Base-by-base conservation (phyloP, 1,284 basidiomycete genomes). In the Tilletiopsis washingtonensis region DNA sequence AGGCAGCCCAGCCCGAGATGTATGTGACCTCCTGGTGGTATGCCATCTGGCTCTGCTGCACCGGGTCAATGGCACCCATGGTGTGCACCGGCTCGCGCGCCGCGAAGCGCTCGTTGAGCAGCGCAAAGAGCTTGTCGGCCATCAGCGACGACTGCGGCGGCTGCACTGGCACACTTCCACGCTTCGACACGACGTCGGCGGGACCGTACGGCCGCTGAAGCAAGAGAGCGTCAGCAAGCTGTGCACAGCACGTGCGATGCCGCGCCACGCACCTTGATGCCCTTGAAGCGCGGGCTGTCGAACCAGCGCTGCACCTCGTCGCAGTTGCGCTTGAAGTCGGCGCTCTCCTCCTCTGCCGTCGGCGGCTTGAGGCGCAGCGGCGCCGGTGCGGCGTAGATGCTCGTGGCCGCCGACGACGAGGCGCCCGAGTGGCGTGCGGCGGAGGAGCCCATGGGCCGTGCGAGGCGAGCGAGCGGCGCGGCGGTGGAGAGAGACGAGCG, bases 31-130 rank as follows among this genome's bases (percentile, higher is more conserved):
- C 89, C 69, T 94, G 88, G 75, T 91, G 82, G 66, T 81, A 81
- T 6, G 91, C 94, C 91, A 97, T 96, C 75, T 99, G 93, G 0
- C 90, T 89, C 84, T 91, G 88, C 76, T 93, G 89, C 3, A 91
- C 81, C 0, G 89, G 90, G 71, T 93, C 89, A 56, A 93, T 67
- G 32, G 69, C 70, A 23, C 69, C 69, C 55, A 72, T 63, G 37
- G 69, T 72, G 54, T 69, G 63, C 2, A 60, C 56, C 3, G 62
- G 66, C 11, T 64, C 66, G 25, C 81, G 79, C 42, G 80, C 80
- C 34, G 77, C 78, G n/a, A 81, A 80, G 43, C 85, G 84, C 47
- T 81, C 78, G 24, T 78, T 77, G 43, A 93, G 78, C 5, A 84
- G 67, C 15, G 79, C 76, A 67, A 82, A 86, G 14, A 93, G 80